Evolutionary conservation across 2,329 filamentous ascomycete genomes (phyloP).

Genomic region (Boeremia exigua): DNA sequence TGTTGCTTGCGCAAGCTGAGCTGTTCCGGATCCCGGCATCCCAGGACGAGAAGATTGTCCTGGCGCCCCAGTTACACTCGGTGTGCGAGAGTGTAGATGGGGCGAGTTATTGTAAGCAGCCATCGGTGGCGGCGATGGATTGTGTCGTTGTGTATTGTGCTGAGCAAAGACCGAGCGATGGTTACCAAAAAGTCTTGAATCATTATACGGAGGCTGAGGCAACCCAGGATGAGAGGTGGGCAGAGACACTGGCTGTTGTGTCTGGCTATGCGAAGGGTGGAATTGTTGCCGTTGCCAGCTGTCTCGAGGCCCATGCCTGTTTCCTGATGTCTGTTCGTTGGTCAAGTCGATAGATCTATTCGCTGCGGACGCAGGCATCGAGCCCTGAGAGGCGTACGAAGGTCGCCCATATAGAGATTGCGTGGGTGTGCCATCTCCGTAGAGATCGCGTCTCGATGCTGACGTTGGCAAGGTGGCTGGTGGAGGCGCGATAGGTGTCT

Average conservation of each 20-base stretch:
- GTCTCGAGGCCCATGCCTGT: conserved; percentile 33
- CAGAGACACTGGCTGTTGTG: conserved; percentile 29
- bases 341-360: conserved; percentile 42
- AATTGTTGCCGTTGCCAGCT: conserved; percentile 40
- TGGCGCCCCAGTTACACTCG: conserved; percentile 41
- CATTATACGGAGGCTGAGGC: conserved; percentile 33
- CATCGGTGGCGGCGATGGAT: conserved; percentile 44
- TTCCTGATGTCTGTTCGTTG: conserved; percentile 31
- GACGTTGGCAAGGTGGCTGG: conserved; percentile 32
- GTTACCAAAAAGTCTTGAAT: conserved; percentile 29
- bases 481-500: conserved; percentile 41
- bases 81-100: conserved; percentile 43
- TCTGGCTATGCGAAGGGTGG: conserved; percentile 34
- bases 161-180: conserved; percentile 44
- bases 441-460: conserved; percentile 34
- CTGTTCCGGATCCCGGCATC: conserved; percentile 27
- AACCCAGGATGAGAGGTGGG: conserved; percentile 38
- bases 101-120: conserved; percentile 40
- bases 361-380: conserved; percentile 28
- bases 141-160: conserved; percentile 41
- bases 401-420: conserved; percentile 36
- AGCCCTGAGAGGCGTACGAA: conserved; percentile 36
- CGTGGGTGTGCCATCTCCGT: conserved; percentile 29
- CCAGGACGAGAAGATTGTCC: conserved; percentile 33
- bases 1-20: conserved; percentile 27